Evolutionary conservation across 306 rosid species (phyloP).

Genomic region (Vachellia collinsii): DNA sequence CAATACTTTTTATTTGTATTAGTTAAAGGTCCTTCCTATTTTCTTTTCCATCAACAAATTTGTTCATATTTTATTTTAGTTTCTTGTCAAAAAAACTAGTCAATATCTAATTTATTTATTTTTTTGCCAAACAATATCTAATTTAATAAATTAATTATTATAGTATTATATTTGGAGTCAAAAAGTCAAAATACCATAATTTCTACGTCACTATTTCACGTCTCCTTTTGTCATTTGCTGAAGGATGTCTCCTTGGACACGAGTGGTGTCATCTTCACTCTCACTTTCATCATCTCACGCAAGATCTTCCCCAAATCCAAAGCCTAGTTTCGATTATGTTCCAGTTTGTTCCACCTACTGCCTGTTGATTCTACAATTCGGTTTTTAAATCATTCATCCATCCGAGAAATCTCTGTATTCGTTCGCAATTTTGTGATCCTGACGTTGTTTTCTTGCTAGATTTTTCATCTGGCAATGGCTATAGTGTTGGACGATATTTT

Average conservation of each 20-base stretch:
- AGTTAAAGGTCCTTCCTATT: too few relatives aligned
- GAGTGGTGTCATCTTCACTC: neutral
- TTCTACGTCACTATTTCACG: neutral
- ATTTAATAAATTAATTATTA: too few relatives aligned
- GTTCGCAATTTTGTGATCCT: neutral
- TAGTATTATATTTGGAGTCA: too few relatives aligned
- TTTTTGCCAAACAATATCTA: too few relatives aligned
- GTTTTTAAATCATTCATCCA: neutral
- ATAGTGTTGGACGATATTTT: slow-evolving; percentile 66
- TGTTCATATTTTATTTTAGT: too few relatives aligned
- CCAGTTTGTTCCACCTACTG: neutral
- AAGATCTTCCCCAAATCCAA: slow-evolving; percentile 22
- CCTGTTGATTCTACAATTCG: neutral
- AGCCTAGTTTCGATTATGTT: slow-evolving; percentile 23
- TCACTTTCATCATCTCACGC: neutral
- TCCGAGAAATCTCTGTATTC: neutral
- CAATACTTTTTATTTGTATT: too few relatives aligned
- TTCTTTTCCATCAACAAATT: too few relatives aligned
- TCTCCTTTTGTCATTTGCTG: neutral
- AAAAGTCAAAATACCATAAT: neutral
- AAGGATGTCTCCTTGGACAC: neutral
- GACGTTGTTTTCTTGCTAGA: slow-evolving; percentile 16
- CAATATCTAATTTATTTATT: too few relatives aligned
- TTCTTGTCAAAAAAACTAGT: too few relatives aligned
- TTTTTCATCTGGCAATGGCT: slow-evolving; percentile 53